These are phyloP conservation scores for Diutina scorzettiae DNA, from an alignment of 1,139 yeast species.

Conservation along the genomic window DNA sequence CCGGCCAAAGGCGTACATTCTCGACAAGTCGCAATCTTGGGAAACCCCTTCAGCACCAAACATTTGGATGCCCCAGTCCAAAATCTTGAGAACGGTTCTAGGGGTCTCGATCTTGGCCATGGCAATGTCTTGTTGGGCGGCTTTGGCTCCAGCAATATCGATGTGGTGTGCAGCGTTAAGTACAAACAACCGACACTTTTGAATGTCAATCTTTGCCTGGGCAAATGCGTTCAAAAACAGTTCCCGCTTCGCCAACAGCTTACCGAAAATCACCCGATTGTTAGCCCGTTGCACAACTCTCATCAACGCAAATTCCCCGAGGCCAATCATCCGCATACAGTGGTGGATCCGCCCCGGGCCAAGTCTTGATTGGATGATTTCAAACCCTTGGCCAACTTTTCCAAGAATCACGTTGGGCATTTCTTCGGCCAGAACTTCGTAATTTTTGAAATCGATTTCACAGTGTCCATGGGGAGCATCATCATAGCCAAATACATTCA, in stretches of 20 bases:
- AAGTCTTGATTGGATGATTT: slow-evolving; percentile 54
- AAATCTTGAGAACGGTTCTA: slow-evolving; percentile 36
- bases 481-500: slow-evolving; percentile 50
- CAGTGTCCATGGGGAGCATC: slow-evolving; percentile 72
- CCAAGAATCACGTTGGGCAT: slow-evolving; percentile 31
- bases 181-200: slow-evolving; percentile 45
- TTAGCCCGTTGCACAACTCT: slow-evolving; percentile 45
- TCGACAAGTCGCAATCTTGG: slow-evolving; percentile 52
- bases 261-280: slow-evolving; percentile 45
- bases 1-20: slow-evolving; percentile 43
- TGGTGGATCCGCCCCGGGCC: slow-evolving; percentile 72
- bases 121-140: slow-evolving; percentile 48
- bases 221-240: slow-evolving; percentile 40
- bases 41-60: slow-evolving; percentile 62
- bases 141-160: slow-evolving; percentile 44
- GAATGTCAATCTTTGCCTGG: slow-evolving; percentile 46
- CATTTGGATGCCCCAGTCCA: slow-evolving; percentile 61
- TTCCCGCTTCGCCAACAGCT: slow-evolving; percentile 42
- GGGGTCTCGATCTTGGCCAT: slow-evolving; percentile 64
- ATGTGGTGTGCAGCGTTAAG: slow-evolving; percentile 57
- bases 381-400: slow-evolving; percentile 51
- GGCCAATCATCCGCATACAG: slow-evolving; percentile 61
- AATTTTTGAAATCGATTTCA: slow-evolving; percentile 44
- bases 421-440: slow-evolving; percentile 34
- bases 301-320: slow-evolving; percentile 48